Percentiles rank a stretch among this genome's conserved stretches.
phyloP scores from a whole-genome alignment of 1,284 basidiomycete genomes.

The Leccinum subrobustum region DNA sequence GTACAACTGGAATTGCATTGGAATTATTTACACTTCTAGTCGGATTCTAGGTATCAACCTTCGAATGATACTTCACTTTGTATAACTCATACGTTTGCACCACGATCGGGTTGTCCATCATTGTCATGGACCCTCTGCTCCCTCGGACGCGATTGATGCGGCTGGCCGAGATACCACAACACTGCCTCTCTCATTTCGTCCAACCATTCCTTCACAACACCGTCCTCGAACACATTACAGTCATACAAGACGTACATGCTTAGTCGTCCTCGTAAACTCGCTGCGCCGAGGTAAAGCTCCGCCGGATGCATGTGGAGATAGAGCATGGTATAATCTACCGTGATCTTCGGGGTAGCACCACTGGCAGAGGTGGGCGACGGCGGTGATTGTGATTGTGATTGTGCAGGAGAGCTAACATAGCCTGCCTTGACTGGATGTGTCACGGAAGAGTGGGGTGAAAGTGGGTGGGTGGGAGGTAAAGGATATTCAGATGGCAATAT shows the following conservation, averaged over 20 bases:
- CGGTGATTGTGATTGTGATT: background rate
- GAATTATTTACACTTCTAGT: background rate
- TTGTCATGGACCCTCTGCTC: background rate
- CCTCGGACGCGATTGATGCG: background rate
- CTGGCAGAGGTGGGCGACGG: background rate
- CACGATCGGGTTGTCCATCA: background rate
- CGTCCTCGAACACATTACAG: background rate
- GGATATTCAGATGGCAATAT: slow-evolving; percentile 24
- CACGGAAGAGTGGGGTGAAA: slow-evolving; percentile 19
- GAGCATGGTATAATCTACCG: background rate
- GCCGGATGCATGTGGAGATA: background rate
- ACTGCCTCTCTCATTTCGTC: background rate
- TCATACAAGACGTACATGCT: background rate
- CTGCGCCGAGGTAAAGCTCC: background rate
- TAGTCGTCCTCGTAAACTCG: background rate
- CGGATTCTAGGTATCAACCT: background rate
- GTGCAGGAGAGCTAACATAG: slow-evolving; percentile 15
- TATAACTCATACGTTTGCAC: background rate
- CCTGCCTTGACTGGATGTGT: slow-evolving; percentile 23
- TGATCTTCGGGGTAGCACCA: background rate
- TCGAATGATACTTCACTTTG: background rate
- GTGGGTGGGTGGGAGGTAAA: slow-evolving; percentile 17
- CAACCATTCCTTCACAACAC: background rate
- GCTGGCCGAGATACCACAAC: background rate
- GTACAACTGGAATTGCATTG: background rate